Evolutionary conservation across 352 stramenopile genomes (phyloP), one percentile per base, ranked within the genome.

Genomic region (Blastocystis sp.): DNA sequence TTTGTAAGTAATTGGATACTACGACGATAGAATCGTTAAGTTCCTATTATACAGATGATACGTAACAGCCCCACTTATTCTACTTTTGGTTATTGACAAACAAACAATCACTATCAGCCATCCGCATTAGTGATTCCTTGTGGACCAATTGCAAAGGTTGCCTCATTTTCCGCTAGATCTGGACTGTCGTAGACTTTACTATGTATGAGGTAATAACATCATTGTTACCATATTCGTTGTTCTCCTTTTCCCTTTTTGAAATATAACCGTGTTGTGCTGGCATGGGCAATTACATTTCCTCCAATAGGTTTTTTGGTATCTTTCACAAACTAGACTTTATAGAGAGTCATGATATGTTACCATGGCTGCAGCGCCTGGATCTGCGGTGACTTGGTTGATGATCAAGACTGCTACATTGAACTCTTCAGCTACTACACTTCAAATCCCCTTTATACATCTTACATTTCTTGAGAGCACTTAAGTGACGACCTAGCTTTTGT

Each of bases 141-240:
- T 59, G 95, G 92, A 56, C 93, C 95, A 88, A 99, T 97, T 16
- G 96, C 96, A 90, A 98, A 99, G 46, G 97, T 95, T 19, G 94
- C 95, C 90, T 99, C 97, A 6, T 93, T 93, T 81, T 96, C 93
- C 5, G 93, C 92, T 24, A 95, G 88, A 78, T 94, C 95, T 12
- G 93, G 93, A 9, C 93, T 95, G 88, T 96, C 93, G 37, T 97
- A 93, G 21, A 97, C 92, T 89, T 97, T 96, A 37, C 77, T 87
- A 77, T 12, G 1, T 0, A 78, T 63, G 24, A 51, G 91, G 93
- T 94, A 49, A 93, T 91, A 32, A 92, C 91, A 67, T 94, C 94
- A 87, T 94, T 92, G 5, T 27, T 90, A 94, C 90, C 91, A 94
- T 58, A 96, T 93, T 12, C 93, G 92, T 67, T 95, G 93, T 67